Percentiles rank a stretch among this genome's conserved stretches.
Conservation (phyloP, 2,329 filamentous ascomycete genomes). For the Trichoderma sp. region DNA sequence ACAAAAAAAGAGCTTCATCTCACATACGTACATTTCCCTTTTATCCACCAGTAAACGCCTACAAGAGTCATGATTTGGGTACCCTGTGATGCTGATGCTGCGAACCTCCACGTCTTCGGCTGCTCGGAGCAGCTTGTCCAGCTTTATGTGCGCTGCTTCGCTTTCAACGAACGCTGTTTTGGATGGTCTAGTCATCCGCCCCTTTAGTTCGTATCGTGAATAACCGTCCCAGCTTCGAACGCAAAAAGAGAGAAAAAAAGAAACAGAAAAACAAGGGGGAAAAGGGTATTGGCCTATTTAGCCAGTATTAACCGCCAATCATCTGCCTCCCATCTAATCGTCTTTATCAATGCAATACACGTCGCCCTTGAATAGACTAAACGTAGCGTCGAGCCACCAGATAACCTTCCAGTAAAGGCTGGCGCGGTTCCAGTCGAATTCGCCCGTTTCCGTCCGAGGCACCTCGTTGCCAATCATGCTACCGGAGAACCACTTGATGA, state of each 20-base stretch:
- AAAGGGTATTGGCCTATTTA: not conserved
- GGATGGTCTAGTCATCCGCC: not conserved
- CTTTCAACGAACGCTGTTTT: not conserved
- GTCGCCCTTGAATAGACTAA: slow-evolving; percentile 58
- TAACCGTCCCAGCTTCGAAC: not conserved
- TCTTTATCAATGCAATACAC: slow-evolving; percentile 58
- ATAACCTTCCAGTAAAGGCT: slow-evolving; percentile 67
- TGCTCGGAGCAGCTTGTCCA: not conserved
- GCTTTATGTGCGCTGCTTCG: not conserved
- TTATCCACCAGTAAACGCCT: slow-evolving; percentile 7
- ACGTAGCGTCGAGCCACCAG: slow-evolving; percentile 59
- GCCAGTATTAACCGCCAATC: not conserved
- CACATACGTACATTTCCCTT: not conserved
- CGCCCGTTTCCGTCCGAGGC: slow-evolving; percentile 67
- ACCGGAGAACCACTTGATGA: slow-evolving; percentile 69
- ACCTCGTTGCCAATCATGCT: slow-evolving; percentile 74
- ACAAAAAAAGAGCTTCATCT: slow-evolving; percentile 10
- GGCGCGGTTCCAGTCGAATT: slow-evolving; percentile 71
- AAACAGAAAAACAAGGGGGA: not conserved
- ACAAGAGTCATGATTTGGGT: slow-evolving; percentile 2
- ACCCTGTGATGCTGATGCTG: slow-evolving; percentile 9
- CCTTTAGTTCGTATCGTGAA: not conserved
- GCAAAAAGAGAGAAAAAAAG: not conserved
- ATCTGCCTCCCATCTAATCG: slow-evolving; percentile 38
- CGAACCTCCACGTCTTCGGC: not conserved